Base-by-base conservation (phyloP, 1,284 basidiomycete species). In the Neotropicomus parvogracilis region DNA sequence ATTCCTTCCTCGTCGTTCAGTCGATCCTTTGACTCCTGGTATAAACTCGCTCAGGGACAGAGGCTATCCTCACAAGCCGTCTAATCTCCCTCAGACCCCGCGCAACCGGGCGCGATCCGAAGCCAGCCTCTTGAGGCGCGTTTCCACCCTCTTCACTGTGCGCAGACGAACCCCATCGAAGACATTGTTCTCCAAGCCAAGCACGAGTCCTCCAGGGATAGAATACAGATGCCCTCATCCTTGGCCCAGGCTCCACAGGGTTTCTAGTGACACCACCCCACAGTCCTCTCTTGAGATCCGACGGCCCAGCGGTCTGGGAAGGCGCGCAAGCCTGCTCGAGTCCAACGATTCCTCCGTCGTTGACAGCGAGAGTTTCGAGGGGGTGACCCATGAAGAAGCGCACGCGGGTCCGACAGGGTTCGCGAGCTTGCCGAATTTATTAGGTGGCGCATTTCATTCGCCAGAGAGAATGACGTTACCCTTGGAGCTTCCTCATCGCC, bases 281-380 rank as follows among this genome's bases (percentile, higher is more conserved):
- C 40, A 45, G 7, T 60, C 63, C 27, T 67, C 66, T n/a, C 64
- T 67, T 2, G 63, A 64, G 45, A 64, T 64, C 24, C 63, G 63
- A 28, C 56, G 65, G 13, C 63, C 63, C 14, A 64, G 66, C n/a
- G 63, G 63, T 27, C 37, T 64, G 7, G 63, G 63, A 24, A 49
- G 66, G 38, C 60, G 66, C 7, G 63, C 63, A 4, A 67, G 61
- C 33, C 35, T 62, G 16, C 32, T 66, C 16, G 64, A 45, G 38
- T 59, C 59, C 21, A 20, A 14, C 6, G 44, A 47, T n/a, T n/a
- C n/a, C 28, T 54, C 62, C 4, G 3, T 44, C 19, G 16, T 37
- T 4, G 46, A 46, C 34, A 56, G 39, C 26, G 63, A 56, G 13
- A 44, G 44, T 20, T 47, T 33, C 10, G 57, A 27, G 33, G 39